Evolutionary conservation across 2,329 filamentous ascomycete genomes (phyloP).

Genomic region (Talaromyces sp.): DNA sequence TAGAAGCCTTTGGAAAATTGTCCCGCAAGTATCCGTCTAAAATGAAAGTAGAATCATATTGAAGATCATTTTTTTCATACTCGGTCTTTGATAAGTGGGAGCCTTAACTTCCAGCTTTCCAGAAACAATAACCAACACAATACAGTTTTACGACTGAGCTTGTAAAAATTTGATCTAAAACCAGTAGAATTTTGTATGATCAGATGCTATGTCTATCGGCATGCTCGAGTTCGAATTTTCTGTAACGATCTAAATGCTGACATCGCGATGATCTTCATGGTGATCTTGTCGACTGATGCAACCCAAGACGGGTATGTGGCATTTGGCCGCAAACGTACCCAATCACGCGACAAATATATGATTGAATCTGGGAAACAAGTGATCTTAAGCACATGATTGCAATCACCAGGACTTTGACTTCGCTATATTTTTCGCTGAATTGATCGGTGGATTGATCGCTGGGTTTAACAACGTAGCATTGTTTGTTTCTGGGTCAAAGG

Average conservation of each 20-base stretch:
- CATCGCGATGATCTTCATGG: background rate
- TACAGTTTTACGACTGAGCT: background rate
- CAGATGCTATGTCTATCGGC: background rate
- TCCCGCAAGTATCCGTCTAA: no score
- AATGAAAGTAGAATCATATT: background rate
- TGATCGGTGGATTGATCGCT: background rate
- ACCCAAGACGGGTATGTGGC: conserved; percentile 3
- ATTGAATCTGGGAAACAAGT: background rate
- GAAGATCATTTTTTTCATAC: background rate
- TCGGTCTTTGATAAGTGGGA: background rate
- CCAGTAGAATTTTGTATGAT: no score
- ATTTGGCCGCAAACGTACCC: background rate
- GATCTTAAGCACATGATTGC: background rate
- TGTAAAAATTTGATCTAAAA: background rate
- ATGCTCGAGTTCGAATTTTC: background rate
- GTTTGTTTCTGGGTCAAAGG: background rate
- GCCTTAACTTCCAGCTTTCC: background rate
- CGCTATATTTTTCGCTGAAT: background rate
- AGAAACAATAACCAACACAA: background rate
- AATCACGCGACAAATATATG: background rate
- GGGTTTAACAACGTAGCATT: no score
- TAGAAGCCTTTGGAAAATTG: no score
- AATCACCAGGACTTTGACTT: background rate
- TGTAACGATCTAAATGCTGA: background rate
- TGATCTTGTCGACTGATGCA: background rate